phyloP scores from a whole-genome alignment of 441 rosid species.

The Bruguiera hainesii region DNA sequence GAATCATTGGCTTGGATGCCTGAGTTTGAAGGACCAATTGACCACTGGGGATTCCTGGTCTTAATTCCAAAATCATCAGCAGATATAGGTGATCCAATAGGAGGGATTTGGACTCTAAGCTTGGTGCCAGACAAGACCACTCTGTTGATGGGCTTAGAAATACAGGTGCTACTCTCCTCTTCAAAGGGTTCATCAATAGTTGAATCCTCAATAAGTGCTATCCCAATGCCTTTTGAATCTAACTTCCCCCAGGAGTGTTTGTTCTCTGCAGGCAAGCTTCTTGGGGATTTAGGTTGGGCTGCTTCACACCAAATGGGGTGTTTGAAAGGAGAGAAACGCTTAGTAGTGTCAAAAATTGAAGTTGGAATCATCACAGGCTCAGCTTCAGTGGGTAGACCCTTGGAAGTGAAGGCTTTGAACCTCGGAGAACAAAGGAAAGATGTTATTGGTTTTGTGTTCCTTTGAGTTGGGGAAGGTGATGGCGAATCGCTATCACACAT shows the following conservation, averaged over 20 bases:
- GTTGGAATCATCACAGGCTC: constrained; percentile 58
- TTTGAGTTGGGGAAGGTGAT: constrained; percentile 30
- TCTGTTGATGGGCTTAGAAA: constrained; percentile 32
- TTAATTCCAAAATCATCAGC: constrained; percentile 57
- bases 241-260: constrained; percentile 31
- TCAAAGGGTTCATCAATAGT: constrained; percentile 15
- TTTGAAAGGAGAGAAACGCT: constrained; percentile 37
- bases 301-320: constrained; percentile 31
- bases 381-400: constrained; percentile 33
- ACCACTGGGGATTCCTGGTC: constrained; percentile 31
- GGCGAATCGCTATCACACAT: constrained; percentile 57
- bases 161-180: constrained; percentile 11
- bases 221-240: constrained; percentile 53
- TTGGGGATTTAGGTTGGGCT: constrained; percentile 35
- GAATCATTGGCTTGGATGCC: constrained; percentile 31
- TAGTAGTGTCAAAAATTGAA: constrained; percentile 50
- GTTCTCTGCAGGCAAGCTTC: constrained; percentile 19
- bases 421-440: constrained; percentile 56
- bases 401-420: constrained; percentile 50
- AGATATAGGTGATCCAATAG: constrained; percentile 31
- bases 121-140: constrained; percentile 54
- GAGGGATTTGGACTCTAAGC: constrained; percentile 59
- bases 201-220: constrained; percentile 48
- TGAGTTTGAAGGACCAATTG: constrained; percentile 27
- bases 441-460: constrained; percentile 23